Percentiles rank a stretch among this genome's conserved stretches.
These are phyloP conservation scores for Xylaria sp. DNA, from an alignment of 2,329 filamentous ascomycete species.

Conservation along the genomic window DNA sequence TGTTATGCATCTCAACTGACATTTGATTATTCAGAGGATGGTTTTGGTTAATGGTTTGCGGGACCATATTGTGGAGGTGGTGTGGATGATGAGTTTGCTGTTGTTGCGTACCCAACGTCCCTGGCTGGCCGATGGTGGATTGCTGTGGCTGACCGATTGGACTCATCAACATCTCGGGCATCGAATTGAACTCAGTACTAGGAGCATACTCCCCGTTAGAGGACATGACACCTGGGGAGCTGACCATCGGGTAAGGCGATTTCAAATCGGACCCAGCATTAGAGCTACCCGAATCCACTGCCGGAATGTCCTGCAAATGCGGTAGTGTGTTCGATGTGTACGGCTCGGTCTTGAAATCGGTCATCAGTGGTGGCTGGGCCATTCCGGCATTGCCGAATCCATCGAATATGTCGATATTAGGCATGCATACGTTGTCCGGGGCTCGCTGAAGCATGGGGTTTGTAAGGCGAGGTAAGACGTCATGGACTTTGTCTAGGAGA, in stretches of 20 bases:
- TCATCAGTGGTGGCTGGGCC: slow-evolving; percentile 62
- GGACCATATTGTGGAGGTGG: slow-evolving; percentile 43
- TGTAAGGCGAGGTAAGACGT: slow-evolving; percentile 72
- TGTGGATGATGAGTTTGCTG: slow-evolving; percentile 49
- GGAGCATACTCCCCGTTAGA: slow-evolving; percentile 62
- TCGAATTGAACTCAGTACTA: slow-evolving; percentile 59
- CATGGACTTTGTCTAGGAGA: slow-evolving; percentile 78
- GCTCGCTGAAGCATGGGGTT: slow-evolving; percentile 70
- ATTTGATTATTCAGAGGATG: slow-evolving; percentile 51
- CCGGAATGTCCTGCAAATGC: slow-evolving; percentile 55
- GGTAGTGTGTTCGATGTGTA: slow-evolving; percentile 53
- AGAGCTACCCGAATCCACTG: slow-evolving; percentile 53
- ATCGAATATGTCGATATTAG: slow-evolving; percentile 70
- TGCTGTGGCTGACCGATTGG: slow-evolving; percentile 56
- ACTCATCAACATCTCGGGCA: slow-evolving; percentile 66
- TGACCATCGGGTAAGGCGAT: slow-evolving; percentile 60
- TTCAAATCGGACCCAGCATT: slow-evolving; percentile 56
- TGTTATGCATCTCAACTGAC: slow-evolving; percentile 49
- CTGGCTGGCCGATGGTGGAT: slow-evolving; percentile 50
- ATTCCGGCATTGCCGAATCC: slow-evolving; percentile 73
- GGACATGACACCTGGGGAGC: slow-evolving; percentile 66
- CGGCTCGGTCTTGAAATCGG: slow-evolving; percentile 59
- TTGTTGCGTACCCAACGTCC: slow-evolving; percentile 48
- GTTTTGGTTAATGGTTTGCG: slow-evolving; percentile 50
- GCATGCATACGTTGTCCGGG: slow-evolving; percentile 62